Evolutionary conservation across 2,329 filamentous ascomycete genomes (phyloP).

Genomic region (Phialophora macrospora): DNA sequence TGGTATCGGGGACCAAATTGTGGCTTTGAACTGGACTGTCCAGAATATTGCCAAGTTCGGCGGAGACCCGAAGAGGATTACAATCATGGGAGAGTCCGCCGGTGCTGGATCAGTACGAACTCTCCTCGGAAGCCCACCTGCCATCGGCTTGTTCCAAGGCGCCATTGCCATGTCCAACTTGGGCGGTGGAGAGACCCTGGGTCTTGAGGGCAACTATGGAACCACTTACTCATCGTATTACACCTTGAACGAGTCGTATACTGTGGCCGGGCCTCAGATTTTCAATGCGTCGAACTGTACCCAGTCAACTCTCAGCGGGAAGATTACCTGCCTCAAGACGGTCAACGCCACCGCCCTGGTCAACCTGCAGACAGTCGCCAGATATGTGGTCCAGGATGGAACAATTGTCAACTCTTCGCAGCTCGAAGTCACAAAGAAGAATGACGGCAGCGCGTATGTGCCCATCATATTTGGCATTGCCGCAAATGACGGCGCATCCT

Average conservation of each 20-base stretch:
- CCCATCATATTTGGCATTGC: conserved; percentile 62
- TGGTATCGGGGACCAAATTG: conserved; percentile 58
- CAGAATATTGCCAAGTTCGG: conserved; percentile 55
- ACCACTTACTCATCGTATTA: conserved; percentile 64
- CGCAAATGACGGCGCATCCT: conserved; percentile 61
- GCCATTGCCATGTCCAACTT: conserved; percentile 54
- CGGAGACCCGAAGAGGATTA: conserved; percentile 54
- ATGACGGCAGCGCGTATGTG: conserved; percentile 55
- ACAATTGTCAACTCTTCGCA: conserved; percentile 59
- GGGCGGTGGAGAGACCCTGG: conserved; percentile 62
- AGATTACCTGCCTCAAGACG: conserved; percentile 60
- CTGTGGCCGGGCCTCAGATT: conserved; percentile 57
- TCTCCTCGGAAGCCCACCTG: conserved; percentile 51
- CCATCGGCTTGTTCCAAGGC: conserved; percentile 34
- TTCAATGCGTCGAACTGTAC: conserved; percentile 60
- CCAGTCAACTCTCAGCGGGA: conserved; percentile 49
- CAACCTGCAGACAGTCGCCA: conserved; percentile 35
- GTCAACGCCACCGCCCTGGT: conserved; percentile 44
- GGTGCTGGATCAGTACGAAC: conserved; percentile 63
- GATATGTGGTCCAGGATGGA: conserved; percentile 64
- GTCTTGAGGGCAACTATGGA: conserved; percentile 61
- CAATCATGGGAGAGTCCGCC: conserved; percentile 55
- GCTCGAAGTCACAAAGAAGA: conserved; percentile 51
- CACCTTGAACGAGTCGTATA: conserved; percentile 59
- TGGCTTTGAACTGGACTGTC: conserved; percentile 55